Base-by-base conservation (phyloP, 2,329 filamentous ascomycete genomes). In the Dactylella cylindrospora region DNA sequence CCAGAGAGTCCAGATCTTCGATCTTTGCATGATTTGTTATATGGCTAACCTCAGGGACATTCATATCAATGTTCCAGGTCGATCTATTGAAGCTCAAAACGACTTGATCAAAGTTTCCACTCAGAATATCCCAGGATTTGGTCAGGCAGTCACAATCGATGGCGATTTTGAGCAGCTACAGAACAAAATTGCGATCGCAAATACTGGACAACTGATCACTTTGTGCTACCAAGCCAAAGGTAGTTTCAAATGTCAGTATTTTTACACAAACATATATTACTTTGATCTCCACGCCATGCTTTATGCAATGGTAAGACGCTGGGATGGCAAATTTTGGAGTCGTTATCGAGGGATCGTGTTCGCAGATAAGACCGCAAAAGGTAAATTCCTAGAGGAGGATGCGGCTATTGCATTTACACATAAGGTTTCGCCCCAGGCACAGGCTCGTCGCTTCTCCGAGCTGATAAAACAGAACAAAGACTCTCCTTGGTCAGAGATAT, bases 1-100 rank as follows among this genome's bases (percentile, higher is more conserved):
- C 3, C 53, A 60, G 35, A 25, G 25, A 17, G 33, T 51, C 12
- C 22, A 13, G 22, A 12, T 51, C 4, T 28, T 28, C 13, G 13
- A 60, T 32, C 44, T 60, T 17, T 39, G 22, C 15, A 5, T 51
- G 3, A 13, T 60, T 17, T 60, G 53, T 32, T 60, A 50, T 12
- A 23, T 60, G 23, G 31, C 25, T n/a, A 45, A 45, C 20, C 43
- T 60, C 22, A 60, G 51, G 13, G 19, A 60, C 8, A 13, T 60
- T 10, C 35, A 39, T 8, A 32, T 60, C 9, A 15, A 45, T 10
- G 9, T 22, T 10, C 13, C 3, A 3, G 10, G 33, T 3, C 19
- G 32, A 2, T 31, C 31, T 17, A 39, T 60, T 10, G 29, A 39
- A 10, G 53, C 38, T 1, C 44, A 51, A 31, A 60, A 51, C 29